Evolutionary conservation across 2,329 filamentous ascomycete species (phyloP), one percentile per base, ranked within the genome.

Genomic region (Hypoxylon sp.): DNA sequence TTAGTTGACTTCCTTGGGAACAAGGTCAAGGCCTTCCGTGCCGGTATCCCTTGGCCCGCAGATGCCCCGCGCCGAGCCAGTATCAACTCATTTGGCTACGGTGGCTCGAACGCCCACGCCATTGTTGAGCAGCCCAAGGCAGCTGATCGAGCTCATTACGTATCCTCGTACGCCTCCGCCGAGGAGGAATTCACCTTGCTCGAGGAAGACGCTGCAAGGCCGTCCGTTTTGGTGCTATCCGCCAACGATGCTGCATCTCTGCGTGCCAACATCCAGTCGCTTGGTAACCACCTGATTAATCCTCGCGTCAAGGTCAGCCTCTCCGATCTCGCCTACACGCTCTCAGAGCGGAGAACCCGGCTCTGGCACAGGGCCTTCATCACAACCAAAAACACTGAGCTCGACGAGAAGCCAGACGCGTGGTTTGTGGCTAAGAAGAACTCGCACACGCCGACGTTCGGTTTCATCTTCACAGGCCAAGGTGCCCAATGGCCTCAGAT

Each of bases 51-150:
- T 1, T 80, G 77, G 77, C 78, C 78, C 0, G 20, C 61, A 4
- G 27, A 42, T 42, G 7, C 51, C 0, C n/a, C 59, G 0, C 64
- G 77, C 2, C 68, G 76, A 27, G 73, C 74, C 0, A 75, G 72
- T 57, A 70, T 82, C 35, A 81, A 80, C 60, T 75, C 72, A 1
- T 82, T 81, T 50, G 80, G 81, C 1, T 77, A 66, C 63, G 80
- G 80, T 2, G 80, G 80, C 3, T 71, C 77, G 1, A 81, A 82
- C 35, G 75, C 73, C 1, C 79, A 82, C 53, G 73, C 56, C 25
- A 66, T 77, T n/a, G 17, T 77, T 6, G 74, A 76, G 49, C 37
- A 66, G 4, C 51, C 63, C 10, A 27, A 27, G 2, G 6, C 33
- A 1, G 44, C 20, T 13, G 31, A 6, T 2, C 44, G 3, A 30